Conservation (phyloP, 805 yeast species). For the Ogataea sp. region DNA sequence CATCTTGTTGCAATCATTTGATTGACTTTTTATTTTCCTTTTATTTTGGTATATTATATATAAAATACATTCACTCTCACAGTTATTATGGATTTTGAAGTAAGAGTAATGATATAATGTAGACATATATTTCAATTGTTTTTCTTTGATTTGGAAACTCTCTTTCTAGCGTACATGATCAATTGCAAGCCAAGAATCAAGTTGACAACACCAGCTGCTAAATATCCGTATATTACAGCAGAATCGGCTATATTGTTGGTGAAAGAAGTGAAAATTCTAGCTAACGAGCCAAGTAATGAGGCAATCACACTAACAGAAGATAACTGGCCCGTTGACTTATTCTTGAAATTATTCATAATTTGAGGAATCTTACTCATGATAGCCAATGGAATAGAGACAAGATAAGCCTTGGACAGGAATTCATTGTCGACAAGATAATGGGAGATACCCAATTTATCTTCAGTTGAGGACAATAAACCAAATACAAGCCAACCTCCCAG, state of each 20-base stretch:
- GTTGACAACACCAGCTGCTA: slow-evolving; percentile 25
- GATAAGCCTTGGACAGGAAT: slow-evolving; percentile 18
- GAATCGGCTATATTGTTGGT: slow-evolving; percentile 26
- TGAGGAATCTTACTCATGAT: slow-evolving; percentile 33
- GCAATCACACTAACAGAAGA: slow-evolving; percentile 29
- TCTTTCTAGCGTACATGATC: slow-evolving; percentile 19
- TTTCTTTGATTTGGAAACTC: slow-evolving; percentile 7
- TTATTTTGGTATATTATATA: neutral
- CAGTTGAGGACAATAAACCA: slow-evolving; percentile 2
- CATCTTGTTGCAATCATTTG: too few relatives aligned
- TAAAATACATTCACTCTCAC: too few relatives aligned
- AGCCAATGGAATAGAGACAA: slow-evolving; percentile 27
- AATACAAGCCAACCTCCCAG: slow-evolving; percentile 1
- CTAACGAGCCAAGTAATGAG: slow-evolving; percentile 28
- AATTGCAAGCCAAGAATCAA: slow-evolving; percentile 27
- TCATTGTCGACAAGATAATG: slow-evolving; percentile 16
- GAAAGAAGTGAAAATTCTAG: slow-evolving; percentile 31
- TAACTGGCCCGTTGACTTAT: slow-evolving; percentile 35
- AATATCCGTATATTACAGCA: slow-evolving; percentile 23
- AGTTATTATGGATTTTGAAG: too few relatives aligned
- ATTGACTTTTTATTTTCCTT: too few relatives aligned
- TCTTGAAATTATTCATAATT: slow-evolving; percentile 26
- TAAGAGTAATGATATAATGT: too few relatives aligned
- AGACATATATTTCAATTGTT: too few relatives aligned
- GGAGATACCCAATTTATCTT: too few relatives aligned